phyloP scores from a whole-genome alignment of 176 grass and related monocot species.

The Cenchrus purpureus region DNA sequence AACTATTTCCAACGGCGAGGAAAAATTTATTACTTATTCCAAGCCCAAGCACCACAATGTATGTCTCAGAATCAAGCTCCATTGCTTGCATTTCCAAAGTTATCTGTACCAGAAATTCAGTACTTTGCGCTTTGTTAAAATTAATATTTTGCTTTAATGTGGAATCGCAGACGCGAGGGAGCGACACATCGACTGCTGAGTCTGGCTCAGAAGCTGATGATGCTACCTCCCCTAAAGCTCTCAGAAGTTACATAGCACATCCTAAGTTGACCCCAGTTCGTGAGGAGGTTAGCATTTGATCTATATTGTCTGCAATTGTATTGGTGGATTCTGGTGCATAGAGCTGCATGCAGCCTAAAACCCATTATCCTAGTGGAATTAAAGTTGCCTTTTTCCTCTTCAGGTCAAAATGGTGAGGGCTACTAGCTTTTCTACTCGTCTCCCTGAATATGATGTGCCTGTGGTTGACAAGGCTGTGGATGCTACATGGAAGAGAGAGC shows the following conservation, averaged over 20 bases:
- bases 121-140: neutral
- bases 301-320: neutral
- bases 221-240: constrained; percentile 67
- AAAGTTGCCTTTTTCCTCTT: constrained; percentile 22
- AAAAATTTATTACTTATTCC: constrained; percentile 78
- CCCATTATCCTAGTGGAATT: neutral
- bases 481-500: constrained; percentile 77
- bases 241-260: constrained; percentile 68
- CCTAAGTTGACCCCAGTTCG: constrained; percentile 88
- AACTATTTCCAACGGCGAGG: constrained; percentile 76
- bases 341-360: neutral
- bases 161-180: constrained; percentile 60
- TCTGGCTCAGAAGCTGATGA: constrained; percentile 97
- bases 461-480: constrained; percentile 93
- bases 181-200: constrained; percentile 92
- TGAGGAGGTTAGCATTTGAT: constrained; percentile 73
- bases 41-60: constrained; percentile 57
- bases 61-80: constrained; percentile 32
- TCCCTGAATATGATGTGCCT: constrained; percentile 78
- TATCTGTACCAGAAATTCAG: neutral
- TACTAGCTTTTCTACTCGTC: constrained; percentile 76
- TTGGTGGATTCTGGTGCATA: neutral
- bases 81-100: constrained; percentile 23
- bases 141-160: constrained; percentile 35
- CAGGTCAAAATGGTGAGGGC: constrained; percentile 86